Evolutionary conservation across 1,284 basidiomycete species (phyloP).

Genomic region (Cryptococcus amylolentus): DNA sequence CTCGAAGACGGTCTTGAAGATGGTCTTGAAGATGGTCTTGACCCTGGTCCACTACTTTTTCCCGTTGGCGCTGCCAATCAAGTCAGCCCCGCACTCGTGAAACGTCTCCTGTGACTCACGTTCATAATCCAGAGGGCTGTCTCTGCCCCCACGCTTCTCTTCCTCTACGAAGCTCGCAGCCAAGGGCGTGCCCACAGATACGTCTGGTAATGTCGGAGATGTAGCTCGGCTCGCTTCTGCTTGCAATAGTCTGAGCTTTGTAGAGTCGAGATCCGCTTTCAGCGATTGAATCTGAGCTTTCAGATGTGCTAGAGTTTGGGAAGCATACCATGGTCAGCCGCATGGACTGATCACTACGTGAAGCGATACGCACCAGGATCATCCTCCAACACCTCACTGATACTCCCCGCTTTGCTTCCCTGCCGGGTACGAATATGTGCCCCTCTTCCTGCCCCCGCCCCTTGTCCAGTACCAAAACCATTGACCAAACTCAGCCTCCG

Average conservation of each 20-base stretch:
- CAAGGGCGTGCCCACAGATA: slow-evolving; percentile 8
- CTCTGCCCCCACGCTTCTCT: neutral
- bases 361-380: slow-evolving; percentile 24
- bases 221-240: slow-evolving; percentile 14
- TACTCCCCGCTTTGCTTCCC: neutral
- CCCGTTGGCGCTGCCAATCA: neutral
- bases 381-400: slow-evolving; percentile 10
- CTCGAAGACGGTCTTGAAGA: neutral
- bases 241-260: slow-evolving; percentile 20
- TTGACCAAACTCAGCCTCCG: neutral
- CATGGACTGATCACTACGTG: neutral
- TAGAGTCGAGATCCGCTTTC: slow-evolving; percentile 13
- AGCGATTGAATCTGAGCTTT: slow-evolving; percentile 21
- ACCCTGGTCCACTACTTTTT: neutral
- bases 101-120: slow-evolving; percentile 10
- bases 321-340: neutral
- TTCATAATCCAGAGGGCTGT: slow-evolving; percentile 10
- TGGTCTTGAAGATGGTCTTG: slow-evolving; percentile 2
- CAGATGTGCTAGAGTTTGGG: slow-evolving; percentile 3
- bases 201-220: slow-evolving; percentile 13
- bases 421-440: slow-evolving; percentile 7
- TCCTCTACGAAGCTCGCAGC: slow-evolving; percentile 5
- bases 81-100: neutral
- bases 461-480: neutral
- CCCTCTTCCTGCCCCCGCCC: neutral